Percentiles rank a stretch among this genome's conserved stretches.
These are phyloP conservation scores for Xylariomycetidae sp. DNA, from an alignment of 2,329 filamentous ascomycete species.

Conservation along the genomic window DNA sequence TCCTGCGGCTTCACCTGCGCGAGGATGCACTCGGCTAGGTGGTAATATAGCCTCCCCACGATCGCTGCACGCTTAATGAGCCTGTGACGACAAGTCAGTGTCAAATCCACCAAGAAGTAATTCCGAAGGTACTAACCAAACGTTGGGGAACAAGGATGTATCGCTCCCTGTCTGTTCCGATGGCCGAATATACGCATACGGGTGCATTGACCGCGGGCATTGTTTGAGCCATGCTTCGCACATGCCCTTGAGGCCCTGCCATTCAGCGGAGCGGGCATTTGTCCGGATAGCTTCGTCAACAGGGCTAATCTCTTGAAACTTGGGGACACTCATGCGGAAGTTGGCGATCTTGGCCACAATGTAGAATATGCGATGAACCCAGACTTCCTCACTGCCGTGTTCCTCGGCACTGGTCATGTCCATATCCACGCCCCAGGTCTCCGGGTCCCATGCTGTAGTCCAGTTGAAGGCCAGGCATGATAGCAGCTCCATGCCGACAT, in stretches of 20 bases:
- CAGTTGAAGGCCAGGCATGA: constrained; percentile 84
- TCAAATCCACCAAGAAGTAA: constrained; percentile 5
- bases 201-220: constrained; percentile 81
- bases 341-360: constrained; percentile 83
- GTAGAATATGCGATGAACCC: constrained; percentile 86
- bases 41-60: constrained; percentile 80
- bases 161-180: constrained; percentile 44
- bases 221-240: constrained; percentile 76
- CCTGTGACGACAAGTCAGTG: constrained; percentile 37
- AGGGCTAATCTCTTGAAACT: constrained; percentile 51
- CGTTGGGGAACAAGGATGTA: constrained; percentile 75
- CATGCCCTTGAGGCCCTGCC: constrained; percentile 72
- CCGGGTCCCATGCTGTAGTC: constrained; percentile 81
- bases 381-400: constrained; percentile 66
- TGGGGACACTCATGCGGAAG: constrained; percentile 66
- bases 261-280: constrained; percentile 64
- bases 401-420: constrained; percentile 43
- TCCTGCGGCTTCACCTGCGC: constrained; percentile 72
- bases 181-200: constrained; percentile 69
- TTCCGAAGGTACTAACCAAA: constrained; percentile 70
- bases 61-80: constrained; percentile 77
- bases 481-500: constrained; percentile 84
- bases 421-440: constrained; percentile 83
- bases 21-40: constrained; percentile 76
- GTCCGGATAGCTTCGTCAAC: constrained; percentile 59